These are phyloP conservation scores for Paecilomyces sp. DNA, from an alignment of 2,329 filamentous ascomycete genomes.

Conservation along the genomic window DNA sequence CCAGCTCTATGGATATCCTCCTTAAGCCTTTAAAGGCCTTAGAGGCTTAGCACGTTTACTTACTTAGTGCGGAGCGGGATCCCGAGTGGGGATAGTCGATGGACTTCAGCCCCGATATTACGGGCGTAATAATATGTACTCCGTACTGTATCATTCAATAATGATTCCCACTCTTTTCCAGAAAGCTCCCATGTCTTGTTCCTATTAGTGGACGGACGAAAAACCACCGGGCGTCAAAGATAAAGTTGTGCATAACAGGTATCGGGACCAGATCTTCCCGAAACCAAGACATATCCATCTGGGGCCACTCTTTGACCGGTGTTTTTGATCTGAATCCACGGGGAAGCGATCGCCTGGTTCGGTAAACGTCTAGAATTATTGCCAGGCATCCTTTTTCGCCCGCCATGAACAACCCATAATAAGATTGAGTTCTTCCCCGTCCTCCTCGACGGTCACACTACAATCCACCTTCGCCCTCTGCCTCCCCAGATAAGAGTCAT, in stretches of 20 bases:
- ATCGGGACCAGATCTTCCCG: not conserved
- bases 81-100: not conserved
- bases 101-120: not conserved
- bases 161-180: not conserved
- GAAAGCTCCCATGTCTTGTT: no score
- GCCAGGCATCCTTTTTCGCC: not conserved
- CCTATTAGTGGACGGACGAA: no score
- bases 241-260: not conserved
- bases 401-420: not conserved
- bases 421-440: not conserved
- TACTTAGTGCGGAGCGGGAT: not conserved
- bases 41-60: not conserved
- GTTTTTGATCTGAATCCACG: not conserved
- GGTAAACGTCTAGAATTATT: not conserved
- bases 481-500: not conserved
- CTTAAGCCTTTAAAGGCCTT: not conserved
- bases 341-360: not conserved
- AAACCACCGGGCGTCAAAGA: not conserved
- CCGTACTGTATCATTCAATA: not conserved
- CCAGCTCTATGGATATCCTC: not conserved
- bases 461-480: not conserved
- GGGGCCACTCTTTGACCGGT: not conserved
- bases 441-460: not conserved
- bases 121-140: not conserved
- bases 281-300: not conserved